Base-by-base conservation (phyloP, 352 stramenopile genomes). In the Peronospora belbahrii region DNA sequence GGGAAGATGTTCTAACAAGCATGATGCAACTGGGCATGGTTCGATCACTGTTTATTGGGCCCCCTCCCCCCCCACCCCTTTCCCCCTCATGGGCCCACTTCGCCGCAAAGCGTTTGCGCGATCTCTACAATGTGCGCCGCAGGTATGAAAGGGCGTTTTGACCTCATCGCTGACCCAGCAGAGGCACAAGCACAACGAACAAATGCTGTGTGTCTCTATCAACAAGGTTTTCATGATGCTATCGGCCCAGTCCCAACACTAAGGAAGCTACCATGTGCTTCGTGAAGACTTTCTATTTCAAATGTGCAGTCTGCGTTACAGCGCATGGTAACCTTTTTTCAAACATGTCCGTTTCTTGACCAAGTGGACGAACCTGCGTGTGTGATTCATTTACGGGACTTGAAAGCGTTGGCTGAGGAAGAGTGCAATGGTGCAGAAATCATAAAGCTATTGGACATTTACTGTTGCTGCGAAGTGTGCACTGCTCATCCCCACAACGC, bases 341-440 rank as follows among this genome's bases (percentile, higher is more conserved):
- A 83, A 57, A 72, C 48, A 15, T 83, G 74, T 15, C 71, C 72
- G 2, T 85, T 82, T 46, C 55, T 85, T 11, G 69, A 83, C 14
- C 64, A 66, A 42, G 67, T 85, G 3, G 67, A 85, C 35, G 55
- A 81, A 9, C 39, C 60, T 44, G 51, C 46, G 13, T 67, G 83
- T 43, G 70, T 83, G 5, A 50, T 78, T 49, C 62, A 71, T 35
- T 39, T 83, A 2, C 50, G 62, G 6, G 68, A 83, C 32, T 40
- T 83, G 14, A 61, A 41, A 41, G 41, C 43, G 9, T 39, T 74
- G 13, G 48, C 36, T 0, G 52, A 71, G 17, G 22, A 42, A 11
- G 31, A 59, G 3, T 13, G 10, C 3, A 47, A 70, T 14, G 37
- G 38, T 20, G 9, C 14, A 7, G 39, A 37, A 3, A 41, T 70